A percentile compares a stretch with the other conserved stretches of the same genome.
Conservation (phyloP, 306 rosid genomes). For the Fragaria nilgerrensis region DNA sequence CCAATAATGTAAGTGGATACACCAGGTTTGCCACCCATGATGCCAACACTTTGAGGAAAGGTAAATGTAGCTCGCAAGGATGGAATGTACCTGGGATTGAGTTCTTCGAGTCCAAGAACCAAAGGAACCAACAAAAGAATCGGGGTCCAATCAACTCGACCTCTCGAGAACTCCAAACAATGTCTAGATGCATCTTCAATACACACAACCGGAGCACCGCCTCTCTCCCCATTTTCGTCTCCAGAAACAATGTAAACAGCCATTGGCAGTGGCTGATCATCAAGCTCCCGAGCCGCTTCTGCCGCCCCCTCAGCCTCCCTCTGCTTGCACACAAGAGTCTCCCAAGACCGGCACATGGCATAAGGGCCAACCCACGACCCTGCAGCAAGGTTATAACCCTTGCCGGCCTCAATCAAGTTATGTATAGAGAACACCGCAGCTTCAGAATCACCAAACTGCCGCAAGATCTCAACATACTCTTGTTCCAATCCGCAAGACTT, state of each 20-base stretch:
- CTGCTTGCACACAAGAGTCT: slow-evolving; percentile 64
- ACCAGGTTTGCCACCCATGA: slow-evolving; percentile 93
- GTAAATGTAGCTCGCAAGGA: slow-evolving; percentile 73
- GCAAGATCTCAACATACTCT: slow-evolving; percentile 64
- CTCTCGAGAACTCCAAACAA: slow-evolving; percentile 66
- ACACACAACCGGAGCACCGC: slow-evolving; percentile 97
- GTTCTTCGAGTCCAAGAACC: slow-evolving; percentile 98
- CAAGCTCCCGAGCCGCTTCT: slow-evolving; percentile 26
- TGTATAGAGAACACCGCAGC: slow-evolving; percentile 72
- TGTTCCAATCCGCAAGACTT: slow-evolving; percentile 61
- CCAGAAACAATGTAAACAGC: slow-evolving; percentile 94
- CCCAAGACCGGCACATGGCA: slow-evolving; percentile 99
- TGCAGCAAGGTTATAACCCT: slow-evolving; percentile 76
- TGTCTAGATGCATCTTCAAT: slow-evolving; percentile 71
- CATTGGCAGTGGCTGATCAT: slow-evolving; percentile 74
- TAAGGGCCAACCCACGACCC: slow-evolving; percentile 99
- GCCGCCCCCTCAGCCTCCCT: slow-evolving; percentile 15
- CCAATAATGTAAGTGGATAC: slow-evolving; percentile 91
- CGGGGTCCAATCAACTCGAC: slow-evolving; percentile 68
- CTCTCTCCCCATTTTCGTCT: slow-evolving; percentile 97
- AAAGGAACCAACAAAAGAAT: slow-evolving; percentile 91
- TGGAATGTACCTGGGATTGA: slow-evolving; percentile 93
- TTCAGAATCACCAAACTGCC: slow-evolving; percentile 80
- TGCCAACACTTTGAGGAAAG: slow-evolving; percentile 94
- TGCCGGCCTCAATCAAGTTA: slow-evolving; percentile 88